These are phyloP conservation scores for Diaporthe vaccinii DNA, from an alignment of 2,329 filamentous ascomycete species.

Conservation along the genomic window DNA sequence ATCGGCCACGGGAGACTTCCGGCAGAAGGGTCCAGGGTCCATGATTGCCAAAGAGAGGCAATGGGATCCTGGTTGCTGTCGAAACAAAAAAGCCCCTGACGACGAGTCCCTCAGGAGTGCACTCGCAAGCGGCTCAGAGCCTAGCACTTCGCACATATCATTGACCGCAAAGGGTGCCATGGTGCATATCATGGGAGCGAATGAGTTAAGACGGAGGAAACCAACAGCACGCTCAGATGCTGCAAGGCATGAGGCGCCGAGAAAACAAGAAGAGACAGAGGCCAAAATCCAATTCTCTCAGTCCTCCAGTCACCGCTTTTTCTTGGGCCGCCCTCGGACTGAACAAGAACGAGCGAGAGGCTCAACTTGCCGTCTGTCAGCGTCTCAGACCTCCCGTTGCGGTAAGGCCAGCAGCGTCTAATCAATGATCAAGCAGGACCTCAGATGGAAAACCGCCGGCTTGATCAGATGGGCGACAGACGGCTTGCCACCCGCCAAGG, in stretches of 20 bases:
- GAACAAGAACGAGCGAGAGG: background rate
- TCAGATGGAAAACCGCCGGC: constrained; percentile 12
- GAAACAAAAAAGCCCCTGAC: constrained; percentile 32
- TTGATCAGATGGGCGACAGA: constrained; percentile 28
- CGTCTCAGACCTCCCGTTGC: background rate
- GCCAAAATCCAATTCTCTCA: background rate
- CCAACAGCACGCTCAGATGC: background rate
- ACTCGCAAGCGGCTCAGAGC: background rate
- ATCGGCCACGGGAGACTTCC: constrained; percentile 32
- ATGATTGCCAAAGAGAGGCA: constrained; percentile 5
- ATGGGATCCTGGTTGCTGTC: constrained; percentile 28
- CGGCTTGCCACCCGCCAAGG: constrained; percentile 31
- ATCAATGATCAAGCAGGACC: constrained; percentile 5
- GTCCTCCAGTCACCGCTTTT: constrained; percentile 11
- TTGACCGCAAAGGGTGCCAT: background rate
- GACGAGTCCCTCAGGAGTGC: background rate
- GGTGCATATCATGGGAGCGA: background rate
- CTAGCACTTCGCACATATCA: background rate
- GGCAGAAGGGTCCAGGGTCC: constrained; percentile 19
- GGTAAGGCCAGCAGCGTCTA: constrained; percentile 2
- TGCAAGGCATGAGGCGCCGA: background rate
- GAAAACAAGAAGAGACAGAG: background rate
- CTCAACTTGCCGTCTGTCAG: constrained; percentile 30
- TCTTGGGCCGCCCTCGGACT: constrained; percentile 11
- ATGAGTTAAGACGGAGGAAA: background rate